Conservation (phyloP, 306 rosid species). For the Acacia acuminata region DNA sequence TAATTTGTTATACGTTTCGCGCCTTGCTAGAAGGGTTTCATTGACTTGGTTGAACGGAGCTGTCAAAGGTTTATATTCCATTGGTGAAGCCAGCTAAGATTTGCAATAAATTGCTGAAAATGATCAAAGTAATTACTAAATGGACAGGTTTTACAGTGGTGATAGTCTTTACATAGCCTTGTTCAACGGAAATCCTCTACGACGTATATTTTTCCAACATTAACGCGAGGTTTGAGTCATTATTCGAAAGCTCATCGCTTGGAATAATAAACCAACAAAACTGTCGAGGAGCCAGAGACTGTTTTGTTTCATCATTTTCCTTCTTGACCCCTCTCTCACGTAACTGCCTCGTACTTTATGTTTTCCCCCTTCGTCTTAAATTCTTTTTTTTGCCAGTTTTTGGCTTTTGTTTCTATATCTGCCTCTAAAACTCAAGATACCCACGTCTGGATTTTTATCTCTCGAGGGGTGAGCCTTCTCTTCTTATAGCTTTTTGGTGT, state of each 20-base stretch:
- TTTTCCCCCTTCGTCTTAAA: background rate
- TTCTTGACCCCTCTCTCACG: background rate
- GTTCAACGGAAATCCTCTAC: background rate
- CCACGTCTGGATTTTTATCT: background rate
- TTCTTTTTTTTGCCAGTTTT: slow-evolving; percentile 1
- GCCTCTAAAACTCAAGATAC: background rate
- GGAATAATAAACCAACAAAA: background rate
- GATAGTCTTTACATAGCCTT: background rate
- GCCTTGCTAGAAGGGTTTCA: background rate
- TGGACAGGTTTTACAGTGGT: background rate
- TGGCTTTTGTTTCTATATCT: background rate
- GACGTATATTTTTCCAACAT: background rate
- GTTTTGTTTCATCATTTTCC: slow-evolving; percentile 23
- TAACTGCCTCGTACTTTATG: slow-evolving; percentile 40
- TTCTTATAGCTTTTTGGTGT: background rate
- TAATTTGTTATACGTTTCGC: background rate
- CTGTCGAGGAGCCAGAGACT: slow-evolving; percentile 34
- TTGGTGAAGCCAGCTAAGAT: background rate
- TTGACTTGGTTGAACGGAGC: background rate
- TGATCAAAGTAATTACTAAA: background rate
- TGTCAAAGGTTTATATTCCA: background rate
- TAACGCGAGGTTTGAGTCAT: background rate
- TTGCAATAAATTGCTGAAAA: background rate
- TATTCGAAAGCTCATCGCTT: background rate
- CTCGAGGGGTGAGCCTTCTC: background rate